Conservation (phyloP, 2,329 filamentous ascomycete genomes). For the Plectosphaerella plurivora region DNA sequence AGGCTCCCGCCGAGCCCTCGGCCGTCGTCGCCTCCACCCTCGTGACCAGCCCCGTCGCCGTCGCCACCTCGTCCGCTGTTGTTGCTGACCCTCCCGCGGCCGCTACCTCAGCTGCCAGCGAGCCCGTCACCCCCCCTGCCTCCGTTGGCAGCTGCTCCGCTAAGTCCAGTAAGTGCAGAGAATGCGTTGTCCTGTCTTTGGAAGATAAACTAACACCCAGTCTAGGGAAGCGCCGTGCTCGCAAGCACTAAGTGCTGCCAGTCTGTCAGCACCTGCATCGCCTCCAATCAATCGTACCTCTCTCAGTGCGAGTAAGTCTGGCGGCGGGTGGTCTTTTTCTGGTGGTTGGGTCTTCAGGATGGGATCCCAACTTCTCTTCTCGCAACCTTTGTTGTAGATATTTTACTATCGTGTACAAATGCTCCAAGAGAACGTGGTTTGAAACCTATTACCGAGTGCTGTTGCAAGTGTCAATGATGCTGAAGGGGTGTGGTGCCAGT, state of each 20-base stretch:
- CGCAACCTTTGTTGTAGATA: background rate
- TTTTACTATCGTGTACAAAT: background rate
- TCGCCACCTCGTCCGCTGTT: background rate
- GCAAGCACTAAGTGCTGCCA: background rate
- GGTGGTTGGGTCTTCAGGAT: background rate
- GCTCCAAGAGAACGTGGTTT: no score
- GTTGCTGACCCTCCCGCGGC: background rate
- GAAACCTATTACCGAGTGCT: no score
- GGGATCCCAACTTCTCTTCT: background rate
- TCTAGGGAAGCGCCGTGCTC: background rate
- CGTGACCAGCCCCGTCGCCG: background rate
- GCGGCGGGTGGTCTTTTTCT: background rate
- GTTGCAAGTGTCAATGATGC: no score
- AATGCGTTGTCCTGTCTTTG: no score
- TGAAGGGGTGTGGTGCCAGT: no score
- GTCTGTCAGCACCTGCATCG: background rate
- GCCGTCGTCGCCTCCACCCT: slow-evolving; percentile 1
- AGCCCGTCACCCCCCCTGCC: background rate
- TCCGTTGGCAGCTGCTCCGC: background rate
- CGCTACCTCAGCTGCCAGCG: background rate
- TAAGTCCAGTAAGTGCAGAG: background rate
- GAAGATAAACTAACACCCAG: background rate
- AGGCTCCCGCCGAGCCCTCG: slow-evolving; percentile 29
- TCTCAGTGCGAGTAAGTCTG: background rate
- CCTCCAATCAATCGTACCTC: background rate